These are phyloP conservation scores for Phalaenopsis equestris DNA, from an alignment of 106 monocot species.

Conservation along the genomic window DNA sequence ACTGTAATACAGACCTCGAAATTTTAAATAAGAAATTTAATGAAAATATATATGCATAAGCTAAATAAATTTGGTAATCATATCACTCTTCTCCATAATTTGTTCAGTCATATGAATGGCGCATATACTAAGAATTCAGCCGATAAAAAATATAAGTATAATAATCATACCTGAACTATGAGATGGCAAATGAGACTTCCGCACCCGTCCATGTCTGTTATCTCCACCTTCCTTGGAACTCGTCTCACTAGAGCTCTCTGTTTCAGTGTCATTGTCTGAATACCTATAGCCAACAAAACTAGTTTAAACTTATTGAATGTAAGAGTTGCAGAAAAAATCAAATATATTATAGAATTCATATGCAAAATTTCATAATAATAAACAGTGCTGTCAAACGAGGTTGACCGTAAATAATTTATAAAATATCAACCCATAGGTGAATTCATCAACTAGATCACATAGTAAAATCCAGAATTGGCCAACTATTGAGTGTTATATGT, in stretches of 20 bases:
- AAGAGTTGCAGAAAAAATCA: not conserved
- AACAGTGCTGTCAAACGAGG: not conserved
- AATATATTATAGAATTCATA: not conserved
- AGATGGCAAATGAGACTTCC: conserved; percentile 40
- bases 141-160: not conserved
- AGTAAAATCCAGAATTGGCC: not conserved
- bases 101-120: not conserved
- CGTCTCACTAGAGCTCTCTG: conserved; percentile 26
- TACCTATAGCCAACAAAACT: conserved; percentile 16
- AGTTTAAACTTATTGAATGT: not conserved
- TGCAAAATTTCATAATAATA: not conserved
- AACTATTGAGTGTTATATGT: not conserved
- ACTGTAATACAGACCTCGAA: not conserved
- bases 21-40: not conserved
- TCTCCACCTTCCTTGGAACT: conserved; percentile 40
- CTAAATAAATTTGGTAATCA: not conserved
- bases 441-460: not conserved
- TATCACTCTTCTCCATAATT: not conserved
- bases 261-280: conserved; percentile 31
- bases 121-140: not conserved
- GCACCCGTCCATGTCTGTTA: conserved; percentile 3
- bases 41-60: conserved; percentile 4
- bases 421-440: not conserved
- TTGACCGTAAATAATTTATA: not conserved
- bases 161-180: conserved; percentile 31